Conservation (phyloP, 192 early-diverging fungal species). For the Mycoemilia scoparia region DNA sequence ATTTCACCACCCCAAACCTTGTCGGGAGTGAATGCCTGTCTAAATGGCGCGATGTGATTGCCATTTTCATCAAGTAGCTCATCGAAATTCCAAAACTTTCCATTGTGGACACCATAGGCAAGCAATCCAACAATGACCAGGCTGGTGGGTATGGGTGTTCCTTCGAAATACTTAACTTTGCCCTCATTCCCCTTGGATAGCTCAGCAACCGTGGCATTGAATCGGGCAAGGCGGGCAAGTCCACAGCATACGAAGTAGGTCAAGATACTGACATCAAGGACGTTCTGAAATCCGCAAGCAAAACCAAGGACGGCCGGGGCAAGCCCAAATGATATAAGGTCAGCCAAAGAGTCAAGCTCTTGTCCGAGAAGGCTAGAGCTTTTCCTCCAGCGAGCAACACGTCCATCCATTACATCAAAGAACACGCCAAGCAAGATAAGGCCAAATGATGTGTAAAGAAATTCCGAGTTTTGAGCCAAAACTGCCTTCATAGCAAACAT, state of each 20-base stretch:
- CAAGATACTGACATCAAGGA: slow-evolving; percentile 56
- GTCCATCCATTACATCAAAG: slow-evolving; percentile 61
- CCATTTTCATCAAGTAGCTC: slow-evolving; percentile 24
- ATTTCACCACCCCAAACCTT: slow-evolving; percentile 37
- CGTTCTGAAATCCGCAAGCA: slow-evolving; percentile 67
- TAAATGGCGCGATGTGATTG: slow-evolving; percentile 26
- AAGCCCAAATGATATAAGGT: slow-evolving; percentile 66
- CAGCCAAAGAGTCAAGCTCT: slow-evolving; percentile 77
- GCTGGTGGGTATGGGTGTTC: slow-evolving; percentile 75
- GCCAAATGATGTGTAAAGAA: slow-evolving; percentile 39
- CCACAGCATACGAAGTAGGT: slow-evolving; percentile 76
- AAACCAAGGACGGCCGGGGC: slow-evolving; percentile 72
- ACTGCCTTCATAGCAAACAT: slow-evolving; percentile 56
- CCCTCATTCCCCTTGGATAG: slow-evolving; percentile 54
- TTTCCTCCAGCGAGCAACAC: slow-evolving; percentile 65
- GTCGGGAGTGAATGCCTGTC: slow-evolving; percentile 32
- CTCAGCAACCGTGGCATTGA: slow-evolving; percentile 73
- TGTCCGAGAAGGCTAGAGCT: slow-evolving; percentile 62
- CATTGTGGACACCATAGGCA: slow-evolving; percentile 35
- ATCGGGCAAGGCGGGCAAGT: slow-evolving; percentile 68
- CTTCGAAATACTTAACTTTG: slow-evolving; percentile 72
- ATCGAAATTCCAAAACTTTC: slow-evolving; percentile 30
- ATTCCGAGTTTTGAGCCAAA: slow-evolving; percentile 38
- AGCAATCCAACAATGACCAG: slow-evolving; percentile 45
- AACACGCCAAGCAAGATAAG: slow-evolving; percentile 50